Percentiles rank a stretch among this genome's conserved stretches.
phyloP scores from a whole-genome alignment of 106 monocot species.

The Dendrobium huoshanense region DNA sequence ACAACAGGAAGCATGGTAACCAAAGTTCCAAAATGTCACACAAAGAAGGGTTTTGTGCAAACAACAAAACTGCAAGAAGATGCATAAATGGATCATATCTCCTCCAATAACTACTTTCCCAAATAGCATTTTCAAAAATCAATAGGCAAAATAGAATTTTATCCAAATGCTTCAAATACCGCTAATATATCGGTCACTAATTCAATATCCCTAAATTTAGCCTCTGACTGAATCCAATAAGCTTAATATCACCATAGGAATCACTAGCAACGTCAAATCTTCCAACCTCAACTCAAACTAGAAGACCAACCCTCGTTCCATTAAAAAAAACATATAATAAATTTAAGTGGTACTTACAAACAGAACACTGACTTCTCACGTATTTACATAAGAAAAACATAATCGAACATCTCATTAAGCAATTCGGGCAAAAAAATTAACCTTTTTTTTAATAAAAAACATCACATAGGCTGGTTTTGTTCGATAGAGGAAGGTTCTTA shows the following conservation, averaged over 20 bases:
- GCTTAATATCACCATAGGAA: not conserved
- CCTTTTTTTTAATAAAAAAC: too few species aligned
- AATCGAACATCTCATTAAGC: too few species aligned
- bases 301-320: not conserved
- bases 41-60: too few species aligned
- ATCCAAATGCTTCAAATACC: not conserved
- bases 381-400: too few species aligned
- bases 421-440: too few species aligned
- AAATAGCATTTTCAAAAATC: not conserved
- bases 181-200: not conserved
- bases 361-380: too few species aligned
- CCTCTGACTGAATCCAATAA: not conserved
- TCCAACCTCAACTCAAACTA: not conserved
- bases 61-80: not conserved
- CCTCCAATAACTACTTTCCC: not conserved
- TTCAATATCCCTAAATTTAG: not conserved
- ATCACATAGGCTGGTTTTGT: too few species aligned
- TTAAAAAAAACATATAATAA: too few species aligned
- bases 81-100: not conserved
- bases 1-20: not conserved
- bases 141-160: not conserved
- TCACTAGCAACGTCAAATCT: not conserved
- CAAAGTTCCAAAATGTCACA: not conserved
- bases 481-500: too few species aligned
- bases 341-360: too few species aligned